These are phyloP conservation scores for Biscutella laevigata DNA, from an alignment of 441 rosid species.

Conservation along the genomic window DNA sequence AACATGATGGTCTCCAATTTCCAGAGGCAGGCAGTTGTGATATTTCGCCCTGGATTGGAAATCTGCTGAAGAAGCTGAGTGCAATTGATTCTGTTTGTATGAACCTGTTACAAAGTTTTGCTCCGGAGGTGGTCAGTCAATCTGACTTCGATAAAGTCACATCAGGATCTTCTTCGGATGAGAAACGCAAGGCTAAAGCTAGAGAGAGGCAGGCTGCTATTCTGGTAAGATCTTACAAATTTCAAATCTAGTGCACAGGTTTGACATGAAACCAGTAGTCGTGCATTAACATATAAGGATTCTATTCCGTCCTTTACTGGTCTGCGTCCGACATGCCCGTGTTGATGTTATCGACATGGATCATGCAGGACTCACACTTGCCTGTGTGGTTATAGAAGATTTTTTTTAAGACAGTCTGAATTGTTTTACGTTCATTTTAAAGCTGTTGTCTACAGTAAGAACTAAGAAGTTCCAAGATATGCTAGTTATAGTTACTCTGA, in stretches of 20 bases:
- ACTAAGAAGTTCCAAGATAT: background rate
- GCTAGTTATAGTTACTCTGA: slow-evolving; percentile 21
- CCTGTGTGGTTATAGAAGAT: background rate
- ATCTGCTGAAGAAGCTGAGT: slow-evolving; percentile 63
- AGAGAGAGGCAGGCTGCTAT: slow-evolving; percentile 93
- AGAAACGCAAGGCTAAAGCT: slow-evolving; percentile 83
- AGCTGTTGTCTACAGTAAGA: slow-evolving; percentile 2
- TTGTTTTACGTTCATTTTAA: background rate
- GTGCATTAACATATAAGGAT: background rate
- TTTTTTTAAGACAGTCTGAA: background rate
- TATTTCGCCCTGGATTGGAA: slow-evolving; percentile 65
- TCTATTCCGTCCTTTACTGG: background rate
- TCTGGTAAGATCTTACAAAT: slow-evolving; percentile 49
- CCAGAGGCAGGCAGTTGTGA: slow-evolving; percentile 57
- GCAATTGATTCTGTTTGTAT: slow-evolving; percentile 62
- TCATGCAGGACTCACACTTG: background rate
- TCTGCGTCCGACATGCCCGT: background rate
- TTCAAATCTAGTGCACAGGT: background rate
- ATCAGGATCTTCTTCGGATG: slow-evolving; percentile 46
- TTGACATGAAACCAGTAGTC: slow-evolving; percentile 1
- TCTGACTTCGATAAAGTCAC: slow-evolving; percentile 28
- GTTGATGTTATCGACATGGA: background rate
- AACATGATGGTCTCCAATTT: slow-evolving; percentile 38
- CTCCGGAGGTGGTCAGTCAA: slow-evolving; percentile 66
- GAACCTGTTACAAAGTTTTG: slow-evolving; percentile 59